Percentiles rank a stretch among this genome's conserved stretches.
phyloP scores from a whole-genome alignment of 495 filamentous ascomycete species.

The Staphylotrichum tortipilum region DNA sequence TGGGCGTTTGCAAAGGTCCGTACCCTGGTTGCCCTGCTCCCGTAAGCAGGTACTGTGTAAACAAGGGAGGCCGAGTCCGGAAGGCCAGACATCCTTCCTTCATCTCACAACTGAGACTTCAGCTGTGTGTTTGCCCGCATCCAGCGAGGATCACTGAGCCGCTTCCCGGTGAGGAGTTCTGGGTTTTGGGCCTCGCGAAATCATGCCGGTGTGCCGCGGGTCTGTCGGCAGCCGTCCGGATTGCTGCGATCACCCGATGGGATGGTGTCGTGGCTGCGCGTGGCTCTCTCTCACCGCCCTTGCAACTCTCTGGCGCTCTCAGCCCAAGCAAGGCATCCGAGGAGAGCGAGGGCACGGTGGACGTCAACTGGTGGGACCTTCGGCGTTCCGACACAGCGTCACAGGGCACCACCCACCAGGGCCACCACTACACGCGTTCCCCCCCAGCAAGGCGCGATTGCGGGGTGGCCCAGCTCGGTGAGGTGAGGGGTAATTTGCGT shows the following conservation, averaged over 20 bases:
- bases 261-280: neutral
- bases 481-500: slow-evolving; percentile 14
- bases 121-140: no score
- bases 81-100: no score
- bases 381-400: no score
- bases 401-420: no score
- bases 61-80: no score
- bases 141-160: neutral
- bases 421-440: no score
- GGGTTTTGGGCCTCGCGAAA: neutral
- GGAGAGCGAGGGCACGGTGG: no score
- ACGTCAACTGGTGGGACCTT: no score
- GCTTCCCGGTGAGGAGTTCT: neutral
- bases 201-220: slow-evolving; percentile 1
- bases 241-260: slow-evolving; percentile 6
- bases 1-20: no score
- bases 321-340: neutral
- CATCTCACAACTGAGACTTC: no score
- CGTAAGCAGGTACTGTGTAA: no score
- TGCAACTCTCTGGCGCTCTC: neutral
- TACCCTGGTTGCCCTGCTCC: no score
- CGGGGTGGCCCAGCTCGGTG: slow-evolving; percentile 12
- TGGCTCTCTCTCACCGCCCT: slow-evolving; percentile 1
- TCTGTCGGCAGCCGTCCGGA: slow-evolving; percentile 11
- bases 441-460: neutral